phyloP scores from a whole-genome alignment of 176 grass and related monocot species.

The Carex pumila region DNA sequence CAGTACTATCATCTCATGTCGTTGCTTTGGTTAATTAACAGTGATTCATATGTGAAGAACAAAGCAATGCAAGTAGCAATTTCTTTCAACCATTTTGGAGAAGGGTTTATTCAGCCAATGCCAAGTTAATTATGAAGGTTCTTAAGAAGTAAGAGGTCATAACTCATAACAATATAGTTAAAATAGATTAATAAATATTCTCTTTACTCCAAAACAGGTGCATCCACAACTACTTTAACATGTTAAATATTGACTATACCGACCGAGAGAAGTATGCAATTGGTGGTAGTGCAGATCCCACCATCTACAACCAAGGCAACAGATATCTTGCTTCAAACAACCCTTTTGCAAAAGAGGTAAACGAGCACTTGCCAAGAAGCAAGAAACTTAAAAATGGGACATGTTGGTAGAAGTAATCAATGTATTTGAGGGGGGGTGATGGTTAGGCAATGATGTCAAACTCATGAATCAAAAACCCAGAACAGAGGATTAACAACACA shows the following conservation, averaged over 20 bases:
- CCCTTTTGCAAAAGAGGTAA: too few species aligned
- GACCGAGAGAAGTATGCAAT: conserved; percentile 46
- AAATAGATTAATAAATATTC: not conserved
- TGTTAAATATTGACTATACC: conserved; percentile 42
- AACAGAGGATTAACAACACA: too few species aligned
- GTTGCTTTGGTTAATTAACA: not conserved
- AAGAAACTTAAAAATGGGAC: too few species aligned
- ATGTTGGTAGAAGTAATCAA: too few species aligned
- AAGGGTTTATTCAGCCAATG: conserved; percentile 30
- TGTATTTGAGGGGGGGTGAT: too few species aligned
- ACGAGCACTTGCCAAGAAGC: too few species aligned
- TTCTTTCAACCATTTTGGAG: conserved; percentile 16
- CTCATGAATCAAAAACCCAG: too few species aligned
- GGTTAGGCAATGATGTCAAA: too few species aligned
- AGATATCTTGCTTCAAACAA: too few species aligned
- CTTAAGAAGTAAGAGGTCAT: not conserved
- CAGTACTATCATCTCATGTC: not conserved
- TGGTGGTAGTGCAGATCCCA: conserved; percentile 31
- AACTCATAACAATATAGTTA: not conserved
- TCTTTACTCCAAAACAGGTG: conserved; percentile 12
- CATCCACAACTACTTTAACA: conserved; percentile 35
- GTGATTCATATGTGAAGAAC: conserved; percentile 28
- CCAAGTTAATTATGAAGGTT: conserved; percentile 22
- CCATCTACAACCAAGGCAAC: too few species aligned
- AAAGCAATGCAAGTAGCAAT: conserved; percentile 38